Conservation (phyloP, 2,329 filamentous ascomycete genomes). For the Colletotrichum eleusines region DNA sequence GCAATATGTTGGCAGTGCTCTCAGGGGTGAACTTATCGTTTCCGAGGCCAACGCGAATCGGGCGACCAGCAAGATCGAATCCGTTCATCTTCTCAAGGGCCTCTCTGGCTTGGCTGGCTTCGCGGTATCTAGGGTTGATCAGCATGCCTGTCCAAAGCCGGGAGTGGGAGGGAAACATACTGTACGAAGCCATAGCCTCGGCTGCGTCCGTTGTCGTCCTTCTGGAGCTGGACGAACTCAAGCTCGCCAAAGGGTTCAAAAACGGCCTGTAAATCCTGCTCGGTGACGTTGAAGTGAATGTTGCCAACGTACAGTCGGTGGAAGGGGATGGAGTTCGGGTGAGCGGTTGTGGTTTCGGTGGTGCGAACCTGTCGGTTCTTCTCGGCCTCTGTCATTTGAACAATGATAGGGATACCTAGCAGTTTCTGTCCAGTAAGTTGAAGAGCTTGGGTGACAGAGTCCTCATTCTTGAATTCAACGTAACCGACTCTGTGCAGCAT, state of each 20-base stretch:
- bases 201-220: slow-evolving; percentile 90
- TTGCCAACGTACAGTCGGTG: slow-evolving; percentile 99
- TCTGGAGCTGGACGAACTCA: slow-evolving; percentile 97
- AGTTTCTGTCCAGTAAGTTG: slow-evolving; percentile 99
- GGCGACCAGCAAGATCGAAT: slow-evolving; percentile 96
- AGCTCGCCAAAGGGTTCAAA: slow-evolving; percentile 98
- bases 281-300: slow-evolving; percentile 99
- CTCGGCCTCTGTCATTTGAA: slow-evolving; percentile 97
- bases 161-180: slow-evolving; percentile 64
- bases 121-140: slow-evolving; percentile 77
- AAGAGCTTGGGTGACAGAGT: slow-evolving; percentile 91
- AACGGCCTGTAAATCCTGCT: slow-evolving; percentile 93
- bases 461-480: slow-evolving; percentile 98
- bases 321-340: slow-evolving; percentile 90
- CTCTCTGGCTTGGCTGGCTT: slow-evolving; percentile 91
- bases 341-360: slow-evolving; percentile 73
- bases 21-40: slow-evolving; percentile 99
- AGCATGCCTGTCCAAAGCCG: slow-evolving; percentile 45
- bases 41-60: slow-evolving; percentile 97
- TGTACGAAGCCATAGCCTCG: slow-evolving; percentile 99
- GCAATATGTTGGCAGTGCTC: slow-evolving; percentile 90
- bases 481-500: slow-evolving; percentile 83
- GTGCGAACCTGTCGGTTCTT: slow-evolving; percentile 97
- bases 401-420: slow-evolving; percentile 98
- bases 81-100: slow-evolving; percentile 99